Evolutionary conservation across 2,329 filamentous ascomycete genomes (phyloP).

Genomic region (Arthrobotrys entomopaga): DNA sequence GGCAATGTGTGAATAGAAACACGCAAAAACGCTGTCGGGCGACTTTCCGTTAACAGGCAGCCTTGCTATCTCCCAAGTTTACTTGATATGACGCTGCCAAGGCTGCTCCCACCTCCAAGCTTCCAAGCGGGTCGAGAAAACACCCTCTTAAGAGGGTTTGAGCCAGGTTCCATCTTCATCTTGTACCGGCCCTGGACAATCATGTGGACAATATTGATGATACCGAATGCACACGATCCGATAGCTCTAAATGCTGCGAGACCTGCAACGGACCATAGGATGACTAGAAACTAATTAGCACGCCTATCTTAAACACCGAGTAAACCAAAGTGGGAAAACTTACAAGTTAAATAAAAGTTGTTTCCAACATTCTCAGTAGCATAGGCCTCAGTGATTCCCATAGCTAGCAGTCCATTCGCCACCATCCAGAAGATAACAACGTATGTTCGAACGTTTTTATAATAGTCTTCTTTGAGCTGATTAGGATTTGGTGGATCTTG

Average conservation of each 20-base stretch:
- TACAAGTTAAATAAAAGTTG: slow-evolving; percentile 85
- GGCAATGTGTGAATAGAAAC: no score
- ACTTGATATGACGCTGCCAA: slow-evolving; percentile 53
- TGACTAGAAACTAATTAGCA: slow-evolving; percentile 65
- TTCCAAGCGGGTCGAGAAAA: slow-evolving; percentile 46
- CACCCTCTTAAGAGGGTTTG: slow-evolving; percentile 34
- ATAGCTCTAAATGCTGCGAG: slow-evolving; percentile 88
- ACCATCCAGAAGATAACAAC: slow-evolving; percentile 97
- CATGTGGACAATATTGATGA: slow-evolving; percentile 85
- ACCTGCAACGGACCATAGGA: slow-evolving; percentile 88
- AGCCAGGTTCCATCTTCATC: slow-evolving; percentile 59
- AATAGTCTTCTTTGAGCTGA: slow-evolving; percentile 97
- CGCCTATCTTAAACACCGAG: neutral
- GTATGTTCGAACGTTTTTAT: slow-evolving; percentile 95
- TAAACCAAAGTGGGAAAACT: slow-evolving; percentile 16
- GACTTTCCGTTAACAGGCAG: neutral
- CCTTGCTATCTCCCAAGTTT: slow-evolving; percentile 30
- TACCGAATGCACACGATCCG: slow-evolving; percentile 80
- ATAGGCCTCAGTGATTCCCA: slow-evolving; percentile 91
- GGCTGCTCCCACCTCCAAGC: slow-evolving; percentile 42
- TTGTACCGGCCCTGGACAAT: slow-evolving; percentile 86
- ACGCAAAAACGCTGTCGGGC: neutral
- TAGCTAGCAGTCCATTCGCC: slow-evolving; percentile 88
- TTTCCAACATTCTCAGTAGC: slow-evolving; percentile 74
- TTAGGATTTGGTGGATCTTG: slow-evolving; percentile 71